A percentile compares a stretch with the other conserved stretches of the same genome.
phyloP scores from a whole-genome alignment of 2,329 filamentous ascomycete genomes.

The Phialophora verrucosa region DNA sequence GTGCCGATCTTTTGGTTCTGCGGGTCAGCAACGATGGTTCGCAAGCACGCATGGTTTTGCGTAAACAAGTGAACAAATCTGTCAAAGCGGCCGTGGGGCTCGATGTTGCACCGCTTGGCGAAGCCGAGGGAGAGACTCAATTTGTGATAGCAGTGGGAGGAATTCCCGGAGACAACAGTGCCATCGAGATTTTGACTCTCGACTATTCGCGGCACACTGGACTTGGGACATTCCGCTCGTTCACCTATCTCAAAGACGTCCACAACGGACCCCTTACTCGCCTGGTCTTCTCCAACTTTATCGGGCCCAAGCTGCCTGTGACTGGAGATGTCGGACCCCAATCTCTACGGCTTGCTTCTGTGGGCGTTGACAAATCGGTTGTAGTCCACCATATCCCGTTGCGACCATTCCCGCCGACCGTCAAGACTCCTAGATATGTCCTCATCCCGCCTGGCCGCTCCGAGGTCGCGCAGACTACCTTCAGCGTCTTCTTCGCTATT shows the following conservation, averaged over 20 bases:
- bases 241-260: slow-evolving; percentile 60
- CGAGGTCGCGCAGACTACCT: slow-evolving; percentile 58
- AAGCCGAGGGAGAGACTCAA: slow-evolving; percentile 69
- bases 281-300: slow-evolving; percentile 58
- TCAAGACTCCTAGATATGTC: slow-evolving; percentile 70
- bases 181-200: slow-evolving; percentile 77
- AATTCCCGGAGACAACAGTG: slow-evolving; percentile 67
- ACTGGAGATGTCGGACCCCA: slow-evolving; percentile 57
- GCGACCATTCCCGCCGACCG: slow-evolving; percentile 48
- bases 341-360: slow-evolving; percentile 77
- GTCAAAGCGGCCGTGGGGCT: slow-evolving; percentile 79
- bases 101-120: slow-evolving; percentile 72
- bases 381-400: slow-evolving; percentile 81
- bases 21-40: slow-evolving; percentile 32
- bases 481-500: slow-evolving; percentile 63
- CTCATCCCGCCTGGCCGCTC: slow-evolving; percentile 66
- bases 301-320: slow-evolving; percentile 57
- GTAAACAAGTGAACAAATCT: slow-evolving; percentile 67
- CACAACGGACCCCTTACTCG: slow-evolving; percentile 66
- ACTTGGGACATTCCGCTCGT: slow-evolving; percentile 56
- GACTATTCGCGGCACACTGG: slow-evolving; percentile 63
- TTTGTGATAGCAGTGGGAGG: slow-evolving; percentile 80
- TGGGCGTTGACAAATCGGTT: slow-evolving; percentile 78
- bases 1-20: slow-evolving; percentile 47
- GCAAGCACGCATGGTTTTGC: slow-evolving; percentile 49